These are phyloP conservation scores for Ceratocystis destructans DNA, from an alignment of 2,329 filamentous ascomycete species.

Conservation along the genomic window DNA sequence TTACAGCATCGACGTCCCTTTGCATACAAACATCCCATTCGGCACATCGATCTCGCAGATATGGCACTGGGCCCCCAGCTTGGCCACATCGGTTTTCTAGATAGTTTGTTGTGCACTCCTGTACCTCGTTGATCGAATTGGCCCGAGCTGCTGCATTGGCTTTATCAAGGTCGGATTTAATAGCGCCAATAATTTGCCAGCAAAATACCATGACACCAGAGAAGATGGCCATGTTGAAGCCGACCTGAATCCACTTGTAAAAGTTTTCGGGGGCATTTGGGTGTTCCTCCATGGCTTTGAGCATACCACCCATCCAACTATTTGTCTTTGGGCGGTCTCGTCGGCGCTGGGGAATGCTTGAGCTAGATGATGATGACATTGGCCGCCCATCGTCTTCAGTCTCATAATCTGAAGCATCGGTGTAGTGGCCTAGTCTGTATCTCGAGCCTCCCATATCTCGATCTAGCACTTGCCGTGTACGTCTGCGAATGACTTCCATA, in stretches of 20 bases:
- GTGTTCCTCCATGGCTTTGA: constrained; percentile 41
- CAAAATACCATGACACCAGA: constrained; percentile 47
- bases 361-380: constrained; percentile 12
- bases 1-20: constrained; percentile 63
- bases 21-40: constrained; percentile 83
- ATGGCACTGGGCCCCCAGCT: constrained; percentile 46
- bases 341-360: constrained; percentile 21
- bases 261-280: constrained; percentile 46
- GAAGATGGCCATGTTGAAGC: constrained; percentile 51
- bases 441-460: constrained; percentile 39
- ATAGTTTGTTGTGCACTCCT: constrained; percentile 59
- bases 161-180: constrained; percentile 60
- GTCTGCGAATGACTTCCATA: constrained; percentile 38
- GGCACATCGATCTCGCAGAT: constrained; percentile 57
- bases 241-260: constrained; percentile 44
- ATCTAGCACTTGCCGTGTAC: constrained; percentile 39
- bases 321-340: constrained; percentile 16
- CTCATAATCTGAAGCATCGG: constrained; percentile 36
- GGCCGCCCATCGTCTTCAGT: constrained; percentile 31
- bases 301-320: constrained; percentile 32
- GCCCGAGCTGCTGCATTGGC: constrained; percentile 56
- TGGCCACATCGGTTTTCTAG: constrained; percentile 58
- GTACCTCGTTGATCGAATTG: constrained; percentile 58
- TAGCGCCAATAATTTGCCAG: constrained; percentile 54
- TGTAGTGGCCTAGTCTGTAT: constrained; percentile 25